Evolutionary conservation across 208 protist species (phyloP).

Genomic region (Crithidia fasciculata): DNA sequence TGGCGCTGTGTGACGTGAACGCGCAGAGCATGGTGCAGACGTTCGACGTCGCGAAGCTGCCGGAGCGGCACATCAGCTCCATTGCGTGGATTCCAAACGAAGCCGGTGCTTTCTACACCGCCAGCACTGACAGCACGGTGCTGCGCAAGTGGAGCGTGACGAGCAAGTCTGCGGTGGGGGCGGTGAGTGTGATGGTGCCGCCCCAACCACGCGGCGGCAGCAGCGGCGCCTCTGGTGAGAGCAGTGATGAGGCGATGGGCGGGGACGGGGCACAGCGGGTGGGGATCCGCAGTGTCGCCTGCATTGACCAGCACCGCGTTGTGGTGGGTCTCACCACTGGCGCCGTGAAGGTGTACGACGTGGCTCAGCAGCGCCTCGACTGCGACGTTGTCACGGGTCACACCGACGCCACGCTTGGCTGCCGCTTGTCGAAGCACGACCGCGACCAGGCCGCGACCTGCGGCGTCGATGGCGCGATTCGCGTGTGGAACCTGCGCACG

Average conservation of each 20-base stretch:
- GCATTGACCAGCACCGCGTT: slow-evolving; percentile 56
- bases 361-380: slow-evolving; percentile 50
- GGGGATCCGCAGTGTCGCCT: slow-evolving; percentile 47
- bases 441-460: slow-evolving; percentile 77
- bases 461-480: slow-evolving; percentile 84
- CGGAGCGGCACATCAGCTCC: slow-evolving; percentile 54
- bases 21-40: slow-evolving; percentile 49
- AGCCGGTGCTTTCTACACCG: slow-evolving; percentile 70
- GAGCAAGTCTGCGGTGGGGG: slow-evolving; percentile 51
- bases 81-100: slow-evolving; percentile 77
- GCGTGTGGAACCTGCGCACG: slow-evolving; percentile 84
- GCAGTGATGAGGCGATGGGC: neutral
- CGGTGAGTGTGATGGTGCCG: slow-evolving; percentile 41
- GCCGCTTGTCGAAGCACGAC: slow-evolving; percentile 75
- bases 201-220: slow-evolving; percentile 11
- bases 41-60: slow-evolving; percentile 49
- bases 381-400: slow-evolving; percentile 69
- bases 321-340: slow-evolving; percentile 74
- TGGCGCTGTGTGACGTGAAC: slow-evolving; percentile 66
- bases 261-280: neutral
- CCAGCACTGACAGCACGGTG: slow-evolving; percentile 55
- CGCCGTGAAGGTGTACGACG: slow-evolving; percentile 79
- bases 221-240: neutral
- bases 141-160: slow-evolving; percentile 74
- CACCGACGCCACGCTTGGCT: slow-evolving; percentile 86